These are phyloP conservation scores for Calocybe gangraenosa DNA, from an alignment of 768 basidiomycete genomes.

Conservation along the genomic window DNA sequence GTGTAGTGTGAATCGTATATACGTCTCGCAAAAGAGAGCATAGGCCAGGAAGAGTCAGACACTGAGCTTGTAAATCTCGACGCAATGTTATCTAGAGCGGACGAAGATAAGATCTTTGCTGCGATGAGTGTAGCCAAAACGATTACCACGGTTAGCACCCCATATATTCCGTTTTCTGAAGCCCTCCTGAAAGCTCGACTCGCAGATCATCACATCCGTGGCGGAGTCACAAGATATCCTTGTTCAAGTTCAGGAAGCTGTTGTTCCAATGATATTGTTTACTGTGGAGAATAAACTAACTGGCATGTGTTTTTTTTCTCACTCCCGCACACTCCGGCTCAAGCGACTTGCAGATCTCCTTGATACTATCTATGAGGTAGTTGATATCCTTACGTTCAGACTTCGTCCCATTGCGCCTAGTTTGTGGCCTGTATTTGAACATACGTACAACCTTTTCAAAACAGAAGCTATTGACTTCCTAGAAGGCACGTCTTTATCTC, in stretches of 20 bases:
- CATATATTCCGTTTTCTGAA: too few relatives aligned
- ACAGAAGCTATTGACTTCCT: conserved; percentile 81
- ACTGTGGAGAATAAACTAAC: conserved; percentile 76
- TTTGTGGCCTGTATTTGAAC: conserved; percentile 87
- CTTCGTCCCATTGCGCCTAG: conserved; percentile 67
- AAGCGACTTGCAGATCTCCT: conserved; percentile 57
- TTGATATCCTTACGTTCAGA: conserved; percentile 83
- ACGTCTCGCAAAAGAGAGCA: conserved; percentile 69
- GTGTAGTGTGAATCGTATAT: conserved; percentile 76
- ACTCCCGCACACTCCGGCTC: neutral
- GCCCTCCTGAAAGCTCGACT: too few relatives aligned
- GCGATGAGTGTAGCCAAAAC: conserved; percentile 88
- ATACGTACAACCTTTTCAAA: conserved; percentile 81
- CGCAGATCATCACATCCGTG: conserved; percentile 69
- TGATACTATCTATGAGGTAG: conserved; percentile 83
- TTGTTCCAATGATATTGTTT: conserved; percentile 72
- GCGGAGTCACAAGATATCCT: conserved; percentile 73
- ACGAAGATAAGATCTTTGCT: conserved; percentile 83
- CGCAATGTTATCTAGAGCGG: conserved; percentile 41
- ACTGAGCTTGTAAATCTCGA: conserved; percentile 53
- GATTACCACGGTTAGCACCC: conserved; percentile 60
- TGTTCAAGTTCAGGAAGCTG: conserved; percentile 73
- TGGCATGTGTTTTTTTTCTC: conserved; percentile 39
- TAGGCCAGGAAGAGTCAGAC: conserved; percentile 49
- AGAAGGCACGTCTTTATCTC: conserved; percentile 51